A percentile compares a stretch with the other conserved stretches of the same genome.
Evolutionary conservation across 345 rosid genomes (phyloP).

Genomic region (Corchorus capsularis): DNA sequence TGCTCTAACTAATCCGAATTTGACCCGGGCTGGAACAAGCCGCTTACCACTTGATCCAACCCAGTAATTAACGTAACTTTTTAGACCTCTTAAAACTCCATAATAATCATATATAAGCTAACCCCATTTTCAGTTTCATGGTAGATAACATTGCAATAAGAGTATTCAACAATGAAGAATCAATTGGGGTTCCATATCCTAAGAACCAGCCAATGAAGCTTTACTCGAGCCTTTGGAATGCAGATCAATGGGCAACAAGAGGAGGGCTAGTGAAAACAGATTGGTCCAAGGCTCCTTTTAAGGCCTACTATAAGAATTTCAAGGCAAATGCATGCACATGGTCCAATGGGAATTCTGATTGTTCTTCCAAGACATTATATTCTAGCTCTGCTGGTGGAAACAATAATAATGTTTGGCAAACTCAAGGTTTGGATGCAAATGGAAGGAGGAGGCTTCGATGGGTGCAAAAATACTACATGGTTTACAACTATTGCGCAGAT

Average conservation of each 20-base stretch:
- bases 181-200: conserved; percentile 50
- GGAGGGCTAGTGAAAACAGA: conserved; percentile 57
- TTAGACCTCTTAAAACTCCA: background rate
- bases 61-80: background rate
- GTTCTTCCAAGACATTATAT: conserved; percentile 11
- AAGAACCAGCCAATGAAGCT: conserved; percentile 51
- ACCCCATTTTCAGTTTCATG: conserved; percentile 35
- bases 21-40: too few relatives aligned
- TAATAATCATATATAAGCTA: background rate
- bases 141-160: conserved; percentile 60
- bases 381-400: background rate
- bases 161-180: conserved; percentile 57
- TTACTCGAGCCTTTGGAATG: conserved; percentile 62
- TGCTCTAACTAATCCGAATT: too few relatives aligned
- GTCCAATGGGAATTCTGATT: conserved; percentile 37
- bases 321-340: conserved; percentile 31
- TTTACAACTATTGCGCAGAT: conserved; percentile 61
- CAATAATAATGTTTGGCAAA: conserved; percentile 31
- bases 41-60: too few relatives aligned
- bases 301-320: conserved; percentile 43
- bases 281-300: conserved; percentile 56
- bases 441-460: conserved; percentile 41
- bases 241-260: conserved; percentile 63
- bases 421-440: conserved; percentile 29
- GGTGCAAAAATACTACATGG: conserved; percentile 54